phyloP scores from a whole-genome alignment of 305 asterid genomes.

The Nicotiana rustica region DNA sequence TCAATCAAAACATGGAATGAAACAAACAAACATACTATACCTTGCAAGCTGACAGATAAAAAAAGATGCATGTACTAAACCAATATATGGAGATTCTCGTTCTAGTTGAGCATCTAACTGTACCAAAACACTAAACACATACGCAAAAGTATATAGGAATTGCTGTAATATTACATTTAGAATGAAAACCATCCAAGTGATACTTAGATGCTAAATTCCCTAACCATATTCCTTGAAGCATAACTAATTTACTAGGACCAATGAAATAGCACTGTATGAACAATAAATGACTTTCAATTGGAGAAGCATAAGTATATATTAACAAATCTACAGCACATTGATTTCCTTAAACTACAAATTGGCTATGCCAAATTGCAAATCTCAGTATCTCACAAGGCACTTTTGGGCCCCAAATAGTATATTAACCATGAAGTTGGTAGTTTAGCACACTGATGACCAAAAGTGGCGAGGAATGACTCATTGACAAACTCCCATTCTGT shows the following conservation, averaged over 20 bases:
- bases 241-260: constrained; percentile 18
- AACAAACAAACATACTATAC: not conserved
- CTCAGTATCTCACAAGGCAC: not conserved
- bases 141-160: not conserved
- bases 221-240: not conserved
- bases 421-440: constrained; percentile 7
- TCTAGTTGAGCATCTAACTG: not conserved
- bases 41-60: not conserved
- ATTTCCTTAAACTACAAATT: not conserved
- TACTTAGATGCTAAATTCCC: not conserved
- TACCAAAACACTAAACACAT: not conserved
- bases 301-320: not conserved
- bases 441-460: not conserved
- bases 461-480: not conserved
- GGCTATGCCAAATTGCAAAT: not conserved
- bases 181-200: constrained; percentile 5
- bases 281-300: not conserved
- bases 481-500: not conserved
- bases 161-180: constrained; percentile 3
- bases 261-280: not conserved
- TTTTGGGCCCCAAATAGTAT: not conserved
- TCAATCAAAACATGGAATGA: not conserved
- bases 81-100: not conserved
- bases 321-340: not conserved
- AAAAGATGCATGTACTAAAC: not conserved